These are phyloP conservation scores for Ustilaginoidea virens DNA, from an alignment of 2,329 filamentous ascomycete species.

Conservation along the genomic window DNA sequence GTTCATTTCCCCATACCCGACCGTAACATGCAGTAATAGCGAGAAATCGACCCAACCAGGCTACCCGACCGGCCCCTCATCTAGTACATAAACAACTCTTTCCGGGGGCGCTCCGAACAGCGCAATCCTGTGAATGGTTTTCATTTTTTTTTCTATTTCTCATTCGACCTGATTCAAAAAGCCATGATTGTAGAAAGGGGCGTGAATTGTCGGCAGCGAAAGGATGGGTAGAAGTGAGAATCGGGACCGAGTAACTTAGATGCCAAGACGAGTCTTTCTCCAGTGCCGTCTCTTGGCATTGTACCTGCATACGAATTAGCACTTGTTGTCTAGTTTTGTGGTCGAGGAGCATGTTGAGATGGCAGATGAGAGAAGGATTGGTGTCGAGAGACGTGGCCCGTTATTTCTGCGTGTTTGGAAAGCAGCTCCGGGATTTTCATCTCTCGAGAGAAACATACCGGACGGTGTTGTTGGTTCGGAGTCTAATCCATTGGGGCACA, in stretches of 20 bases:
- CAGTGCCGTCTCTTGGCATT: conserved; percentile 99
- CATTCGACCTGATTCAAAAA: too few relatives aligned
- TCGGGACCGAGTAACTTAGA: conserved; percentile 52
- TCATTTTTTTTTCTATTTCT: too few relatives aligned
- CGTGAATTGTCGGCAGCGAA: conserved; percentile 1
- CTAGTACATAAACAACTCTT: conserved; percentile 9
- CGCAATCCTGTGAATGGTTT: too few relatives aligned
- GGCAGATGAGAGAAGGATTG: too few relatives aligned
- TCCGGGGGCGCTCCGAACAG: conserved; percentile 8
- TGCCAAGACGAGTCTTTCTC: conserved; percentile 99
- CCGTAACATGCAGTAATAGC: conserved; percentile 29
- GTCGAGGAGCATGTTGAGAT: too few relatives aligned
- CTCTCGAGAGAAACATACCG: conserved; percentile 66
- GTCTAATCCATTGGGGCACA: conserved; percentile 98
- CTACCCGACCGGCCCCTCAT: conserved; percentile 15
- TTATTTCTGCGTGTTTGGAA: too few relatives aligned
- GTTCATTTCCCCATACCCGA: conserved; percentile 31
- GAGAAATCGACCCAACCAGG: conserved; percentile 21
- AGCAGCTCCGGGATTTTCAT: too few relatives aligned
- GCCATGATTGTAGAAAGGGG: conserved; percentile 11
- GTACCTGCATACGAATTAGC: conserved; percentile 50
- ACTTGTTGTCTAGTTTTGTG: not conserved
- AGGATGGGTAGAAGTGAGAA: conserved; percentile 1
- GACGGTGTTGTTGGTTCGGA: conserved; percentile 98
- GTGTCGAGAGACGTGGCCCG: too few relatives aligned